Conservation (phyloP, 1,139 yeast species). For the Scheffersomyces segobiensis region DNA sequence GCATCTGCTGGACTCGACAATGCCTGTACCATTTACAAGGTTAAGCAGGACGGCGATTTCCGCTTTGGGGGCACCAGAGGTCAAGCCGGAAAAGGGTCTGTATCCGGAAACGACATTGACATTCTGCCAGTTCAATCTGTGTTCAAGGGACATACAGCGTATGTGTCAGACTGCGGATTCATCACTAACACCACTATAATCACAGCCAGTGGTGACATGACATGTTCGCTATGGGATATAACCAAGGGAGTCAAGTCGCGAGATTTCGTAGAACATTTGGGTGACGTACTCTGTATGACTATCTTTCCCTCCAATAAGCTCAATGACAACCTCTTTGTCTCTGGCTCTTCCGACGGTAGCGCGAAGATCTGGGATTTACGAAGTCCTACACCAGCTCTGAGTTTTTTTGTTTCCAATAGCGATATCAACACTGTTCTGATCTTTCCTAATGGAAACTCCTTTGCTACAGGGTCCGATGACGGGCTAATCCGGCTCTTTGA, state of each 20-base stretch:
- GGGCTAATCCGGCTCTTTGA: conserved; percentile 75
- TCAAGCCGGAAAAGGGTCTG: conserved; percentile 12
- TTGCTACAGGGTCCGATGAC: conserved; percentile 78
- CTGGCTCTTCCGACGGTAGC: conserved; percentile 78
- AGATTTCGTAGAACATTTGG: conserved; percentile 73
- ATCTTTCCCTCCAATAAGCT: conserved; percentile 20
- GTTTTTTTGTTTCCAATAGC: conserved; percentile 58
- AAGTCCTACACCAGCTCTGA: conserved; percentile 53
- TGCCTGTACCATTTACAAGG: conserved; percentile 67
- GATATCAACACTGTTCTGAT: conserved; percentile 70
- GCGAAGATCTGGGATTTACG: conserved; percentile 75
- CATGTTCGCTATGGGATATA: conserved; percentile 81
- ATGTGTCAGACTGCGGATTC: conserved; percentile 75
- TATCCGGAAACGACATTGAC: conserved; percentile 30
- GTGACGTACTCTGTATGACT: conserved; percentile 69
- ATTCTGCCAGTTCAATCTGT: conserved; percentile 52
- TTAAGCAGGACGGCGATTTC: conserved; percentile 21
- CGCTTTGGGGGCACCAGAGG: conserved; percentile 1
- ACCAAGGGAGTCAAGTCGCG: conserved; percentile 53
- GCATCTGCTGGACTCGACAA: conserved; percentile 88
- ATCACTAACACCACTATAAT: conserved; percentile 55
- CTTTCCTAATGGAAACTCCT: conserved; percentile 71
- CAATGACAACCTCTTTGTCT: conserved; percentile 46
- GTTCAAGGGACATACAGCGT: conserved; percentile 80
- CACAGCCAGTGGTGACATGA: conserved; percentile 84